phyloP scores from a whole-genome alignment of 257 asterid species.

The Verbascum thapsus region DNA sequence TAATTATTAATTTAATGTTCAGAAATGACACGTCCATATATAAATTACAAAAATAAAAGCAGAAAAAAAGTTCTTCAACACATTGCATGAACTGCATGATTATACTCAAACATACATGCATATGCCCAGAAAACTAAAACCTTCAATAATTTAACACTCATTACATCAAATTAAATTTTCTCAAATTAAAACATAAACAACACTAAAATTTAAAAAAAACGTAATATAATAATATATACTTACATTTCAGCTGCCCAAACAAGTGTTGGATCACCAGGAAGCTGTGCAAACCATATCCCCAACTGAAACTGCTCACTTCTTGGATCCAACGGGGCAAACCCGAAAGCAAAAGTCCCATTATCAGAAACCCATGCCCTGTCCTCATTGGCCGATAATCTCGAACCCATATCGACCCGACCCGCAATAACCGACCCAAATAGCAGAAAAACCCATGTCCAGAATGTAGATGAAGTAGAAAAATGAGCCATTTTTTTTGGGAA shows the following conservation, averaged over 20 bases:
- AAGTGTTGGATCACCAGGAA: slow-evolving; percentile 70
- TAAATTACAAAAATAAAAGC: too few relatives aligned
- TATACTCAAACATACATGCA: too few relatives aligned
- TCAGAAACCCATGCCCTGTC: slow-evolving; percentile 73
- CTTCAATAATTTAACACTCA: too few relatives aligned
- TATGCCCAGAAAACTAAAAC: too few relatives aligned
- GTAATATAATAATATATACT: slow-evolving; percentile 30
- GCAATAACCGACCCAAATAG: slow-evolving; percentile 35
- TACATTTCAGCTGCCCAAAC: slow-evolving; percentile 84
- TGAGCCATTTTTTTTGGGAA: slow-evolving; percentile 27
- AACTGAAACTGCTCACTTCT: slow-evolving; percentile 47
- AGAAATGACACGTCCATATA: too few relatives aligned
- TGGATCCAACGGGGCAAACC: slow-evolving; percentile 47
- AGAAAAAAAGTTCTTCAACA: too few relatives aligned
- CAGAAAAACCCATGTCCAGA: slow-evolving; percentile 29
- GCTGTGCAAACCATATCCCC: slow-evolving; percentile 76
- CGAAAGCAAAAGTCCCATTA: slow-evolving; percentile 81
- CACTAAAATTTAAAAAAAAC: background rate
- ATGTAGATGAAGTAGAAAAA: slow-evolving; percentile 16
- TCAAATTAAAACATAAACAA: background rate
- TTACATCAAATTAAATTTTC: too few relatives aligned
- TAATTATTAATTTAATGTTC: too few relatives aligned
- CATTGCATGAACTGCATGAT: too few relatives aligned
- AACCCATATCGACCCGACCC: slow-evolving; percentile 53
- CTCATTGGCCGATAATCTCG: slow-evolving; percentile 60